A percentile compares a stretch with the other conserved stretches of the same genome.
phyloP scores from a whole-genome alignment of 306 rosid genomes.

The Castanospermum australe region DNA sequence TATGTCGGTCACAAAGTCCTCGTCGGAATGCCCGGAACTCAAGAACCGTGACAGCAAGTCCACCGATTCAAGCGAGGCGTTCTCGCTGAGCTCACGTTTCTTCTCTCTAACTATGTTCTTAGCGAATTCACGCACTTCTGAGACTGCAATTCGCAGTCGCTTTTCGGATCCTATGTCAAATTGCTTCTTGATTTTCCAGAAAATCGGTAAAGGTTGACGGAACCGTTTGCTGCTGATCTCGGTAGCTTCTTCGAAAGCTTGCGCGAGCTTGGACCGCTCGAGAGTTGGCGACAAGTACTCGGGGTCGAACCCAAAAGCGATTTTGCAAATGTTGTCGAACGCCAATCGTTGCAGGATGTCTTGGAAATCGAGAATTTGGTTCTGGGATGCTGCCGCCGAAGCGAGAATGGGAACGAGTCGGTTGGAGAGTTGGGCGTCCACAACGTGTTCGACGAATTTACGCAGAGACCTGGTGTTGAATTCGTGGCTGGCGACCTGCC shows the following conservation, averaged over 20 bases:
- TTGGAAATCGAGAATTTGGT: constrained; percentile 54
- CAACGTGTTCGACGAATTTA: constrained; percentile 66
- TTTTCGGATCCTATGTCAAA: constrained; percentile 58
- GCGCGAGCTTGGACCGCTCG: constrained; percentile 42
- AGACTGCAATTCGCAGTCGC: constrained; percentile 22
- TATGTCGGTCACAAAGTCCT: constrained; percentile 56
- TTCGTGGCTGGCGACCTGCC: constrained; percentile 63
- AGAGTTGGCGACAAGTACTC: constrained; percentile 47
- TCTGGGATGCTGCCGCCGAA: neutral
- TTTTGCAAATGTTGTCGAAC: constrained; percentile 68
- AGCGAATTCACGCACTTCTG: constrained; percentile 52
- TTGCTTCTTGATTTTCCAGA: constrained; percentile 56
- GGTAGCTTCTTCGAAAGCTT: constrained; percentile 50
- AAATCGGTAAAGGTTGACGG: neutral
- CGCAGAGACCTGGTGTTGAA: constrained; percentile 59
- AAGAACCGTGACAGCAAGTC: constrained; percentile 66
- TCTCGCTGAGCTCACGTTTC: constrained; percentile 42
- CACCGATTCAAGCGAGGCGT: constrained; percentile 27
- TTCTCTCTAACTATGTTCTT: constrained; percentile 43
- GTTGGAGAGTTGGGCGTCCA: constrained; percentile 53
- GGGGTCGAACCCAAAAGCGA: constrained; percentile 73
- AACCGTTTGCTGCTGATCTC: constrained; percentile 45
- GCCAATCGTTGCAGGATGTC: constrained; percentile 74
- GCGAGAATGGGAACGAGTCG: constrained; percentile 60
- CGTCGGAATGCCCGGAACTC: constrained; percentile 55